Percentiles rank a stretch among this genome's conserved stretches.
Conservation (phyloP, 805 yeast genomes). For the Ogataea nonfermentans region DNA sequence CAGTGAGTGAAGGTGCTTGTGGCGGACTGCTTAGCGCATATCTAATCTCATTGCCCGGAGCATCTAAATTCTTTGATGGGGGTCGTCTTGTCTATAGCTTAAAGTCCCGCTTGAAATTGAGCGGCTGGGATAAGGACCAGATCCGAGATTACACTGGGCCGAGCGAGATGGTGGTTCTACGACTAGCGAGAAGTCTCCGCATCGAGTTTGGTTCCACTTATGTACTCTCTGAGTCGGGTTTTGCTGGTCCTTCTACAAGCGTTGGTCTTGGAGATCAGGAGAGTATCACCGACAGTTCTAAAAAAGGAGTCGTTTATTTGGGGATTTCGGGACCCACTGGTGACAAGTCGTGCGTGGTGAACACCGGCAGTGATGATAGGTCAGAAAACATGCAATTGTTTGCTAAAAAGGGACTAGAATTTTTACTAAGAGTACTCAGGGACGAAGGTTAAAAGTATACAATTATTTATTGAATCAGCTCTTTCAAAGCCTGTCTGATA, state of each 20-base stretch:
- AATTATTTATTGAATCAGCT: constrained; percentile 52
- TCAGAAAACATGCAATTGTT: constrained; percentile 71
- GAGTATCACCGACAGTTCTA: constrained; percentile 30
- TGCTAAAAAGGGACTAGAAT: constrained; percentile 64
- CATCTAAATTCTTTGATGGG: constrained; percentile 79
- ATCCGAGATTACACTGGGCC: constrained; percentile 79
- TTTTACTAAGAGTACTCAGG: constrained; percentile 50
- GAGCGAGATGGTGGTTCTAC: constrained; percentile 66
- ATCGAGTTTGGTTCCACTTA: constrained; percentile 82
- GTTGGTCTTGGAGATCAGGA: constrained; percentile 33
- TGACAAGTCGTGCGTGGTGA: constrained; percentile 43
- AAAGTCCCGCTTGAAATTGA: constrained; percentile 66
- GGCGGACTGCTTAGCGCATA: constrained; percentile 85
- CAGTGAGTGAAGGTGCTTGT: constrained; percentile 86
- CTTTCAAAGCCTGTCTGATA: constrained; percentile 58
- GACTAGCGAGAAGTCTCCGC: constrained; percentile 74
- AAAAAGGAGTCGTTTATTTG: constrained; percentile 66
- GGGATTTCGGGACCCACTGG: constrained; percentile 69
- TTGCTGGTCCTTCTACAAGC: constrained; percentile 71
- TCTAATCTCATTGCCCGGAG: constrained; percentile 80
- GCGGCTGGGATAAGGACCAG: constrained; percentile 77
- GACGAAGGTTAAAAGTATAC: constrained; percentile 14
- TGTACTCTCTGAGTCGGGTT: constrained; percentile 82
- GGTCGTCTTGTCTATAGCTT: constrained; percentile 79
- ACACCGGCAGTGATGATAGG: constrained; percentile 52